Evolutionary conservation across 495 filamentous ascomycete genomes (phyloP), one percentile per base, ranked within the genome.

Genomic region (Amphirosellinia nigrospora): DNA sequence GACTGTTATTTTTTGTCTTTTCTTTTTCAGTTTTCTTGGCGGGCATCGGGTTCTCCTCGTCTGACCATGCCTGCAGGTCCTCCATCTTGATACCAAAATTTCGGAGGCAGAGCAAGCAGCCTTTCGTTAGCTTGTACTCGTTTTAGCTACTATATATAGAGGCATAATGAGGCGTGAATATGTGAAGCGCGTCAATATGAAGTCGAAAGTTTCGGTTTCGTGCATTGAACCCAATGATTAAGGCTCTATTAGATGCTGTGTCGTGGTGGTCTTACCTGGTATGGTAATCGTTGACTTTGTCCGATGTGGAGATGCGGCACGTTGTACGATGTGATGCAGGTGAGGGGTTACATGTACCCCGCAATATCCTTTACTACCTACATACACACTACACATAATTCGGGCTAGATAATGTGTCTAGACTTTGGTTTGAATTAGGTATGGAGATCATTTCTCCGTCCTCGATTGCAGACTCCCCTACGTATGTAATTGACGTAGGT

Each of bases 81-180:
- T 48, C 15, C 13, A 21, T 64, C n/a, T 32, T 48, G 38, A 43
- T 63, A 63, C 61, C 61, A 36, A 48, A 48, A 64, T n/a, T 63
- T 45, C 8, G 23, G 23, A 21, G 26, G 23, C 39, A 41, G 6
- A 19, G 60, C 60, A 63, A 63, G 39, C 23, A 43, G 39, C 26
- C 26, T 43, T 41, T 46, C 16, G 26, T 46, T 63, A 46, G 60
- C 60, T 28, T 9, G 23, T 34, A 1, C 7, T 50, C 38, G 4
- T 16, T 48, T 26, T 48, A 64, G 16, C 26, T 62, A n/a, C 15
- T 64, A 48, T 64, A 48, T 64, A 64, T 48, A 50, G 61, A 64
- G 32, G 61, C 43, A 50, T 36, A 8, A n/a, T 30, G 45, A 48
- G n/a, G 60, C 60, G 15, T n/a, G 26, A 13, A 9, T 11, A 5